Evolutionary conservation across 768 basidiomycete genomes (phyloP).

Genomic region (Podaxis rugospora): DNA sequence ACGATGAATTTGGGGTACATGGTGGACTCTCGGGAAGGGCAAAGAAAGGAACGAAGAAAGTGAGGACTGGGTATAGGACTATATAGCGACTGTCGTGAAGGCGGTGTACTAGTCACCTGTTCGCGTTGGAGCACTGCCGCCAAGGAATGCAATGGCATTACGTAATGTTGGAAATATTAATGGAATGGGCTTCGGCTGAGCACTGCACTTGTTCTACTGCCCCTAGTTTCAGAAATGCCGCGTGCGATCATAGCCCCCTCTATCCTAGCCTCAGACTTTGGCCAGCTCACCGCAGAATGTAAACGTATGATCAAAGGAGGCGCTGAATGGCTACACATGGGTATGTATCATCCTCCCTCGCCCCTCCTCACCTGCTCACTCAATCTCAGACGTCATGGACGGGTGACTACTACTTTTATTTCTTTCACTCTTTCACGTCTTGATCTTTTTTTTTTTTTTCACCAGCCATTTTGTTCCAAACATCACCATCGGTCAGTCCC

Average conservation of each 20-base stretch:
- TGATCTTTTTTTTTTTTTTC: background rate
- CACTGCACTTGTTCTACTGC: background rate
- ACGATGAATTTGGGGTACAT: slow-evolving; percentile 39
- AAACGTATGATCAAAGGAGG: slow-evolving; percentile 93
- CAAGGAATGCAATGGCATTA: background rate
- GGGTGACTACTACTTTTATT: slow-evolving; percentile 49
- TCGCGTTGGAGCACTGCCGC: background rate
- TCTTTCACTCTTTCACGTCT: slow-evolving; percentile 9
- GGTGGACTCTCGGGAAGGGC: slow-evolving; percentile 13
- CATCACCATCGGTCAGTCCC: slow-evolving; percentile 85
- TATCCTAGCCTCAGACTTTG: slow-evolving; percentile 96
- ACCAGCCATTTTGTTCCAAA: slow-evolving; percentile 95
- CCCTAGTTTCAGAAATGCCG: slow-evolving; percentile 49
- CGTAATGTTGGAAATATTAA: slow-evolving; percentile 8
- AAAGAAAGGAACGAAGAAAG: slow-evolving; percentile 14
- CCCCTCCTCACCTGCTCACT: slow-evolving; percentile 9
- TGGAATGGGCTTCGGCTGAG: background rate
- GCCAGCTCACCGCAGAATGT: slow-evolving; percentile 92
- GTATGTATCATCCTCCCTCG: slow-evolving; percentile 31
- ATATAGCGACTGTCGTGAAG: slow-evolving; percentile 5
- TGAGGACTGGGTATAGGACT: slow-evolving; percentile 14
- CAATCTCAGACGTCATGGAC: slow-evolving; percentile 87
- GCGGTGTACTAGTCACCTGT: background rate
- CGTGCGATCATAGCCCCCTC: slow-evolving; percentile 94
- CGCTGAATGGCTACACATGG: slow-evolving; percentile 99